phyloP scores from a whole-genome alignment of 2,329 filamentous ascomycete genomes.

The Dissoconium aciculare region DNA sequence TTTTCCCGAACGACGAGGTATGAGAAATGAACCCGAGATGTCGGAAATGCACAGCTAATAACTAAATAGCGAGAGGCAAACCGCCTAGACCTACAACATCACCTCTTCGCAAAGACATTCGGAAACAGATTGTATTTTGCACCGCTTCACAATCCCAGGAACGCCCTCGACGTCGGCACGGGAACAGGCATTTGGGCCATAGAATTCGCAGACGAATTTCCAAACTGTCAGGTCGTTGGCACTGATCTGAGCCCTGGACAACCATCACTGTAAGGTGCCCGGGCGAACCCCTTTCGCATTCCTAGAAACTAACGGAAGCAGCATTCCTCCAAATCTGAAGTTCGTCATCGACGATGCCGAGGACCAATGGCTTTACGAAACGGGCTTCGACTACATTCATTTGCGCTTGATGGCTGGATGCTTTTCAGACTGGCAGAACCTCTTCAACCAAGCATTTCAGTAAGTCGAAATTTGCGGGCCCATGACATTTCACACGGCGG shows the following conservation, averaged over 20 bases:
- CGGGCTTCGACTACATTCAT: slow-evolving; percentile 43
- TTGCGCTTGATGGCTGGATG: slow-evolving; percentile 36
- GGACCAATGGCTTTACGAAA: slow-evolving; percentile 41
- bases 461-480: slow-evolving; percentile 13
- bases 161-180: slow-evolving; percentile 38
- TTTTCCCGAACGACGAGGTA: slow-evolving; percentile 28
- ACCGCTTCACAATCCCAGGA: slow-evolving; percentile 28
- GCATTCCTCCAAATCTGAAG: slow-evolving; percentile 44
- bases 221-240: slow-evolving; percentile 29
- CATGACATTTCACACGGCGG: neutral
- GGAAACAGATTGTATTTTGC: slow-evolving; percentile 32
- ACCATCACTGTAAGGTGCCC: slow-evolving; percentile 25
- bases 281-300: too few species aligned
- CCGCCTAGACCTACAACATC: slow-evolving; percentile 28
- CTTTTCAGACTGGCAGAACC: slow-evolving; percentile 38
- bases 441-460: slow-evolving; percentile 36
- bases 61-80: slow-evolving; percentile 24
- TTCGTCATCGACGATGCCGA: slow-evolving; percentile 51
- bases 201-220: slow-evolving; percentile 33
- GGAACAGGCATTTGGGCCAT: slow-evolving; percentile 44
- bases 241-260: slow-evolving; percentile 38
- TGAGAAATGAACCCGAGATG: too few species aligned
- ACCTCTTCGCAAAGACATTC: slow-evolving; percentile 35
- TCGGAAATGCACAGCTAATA: neutral
- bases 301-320: slow-evolving; percentile 10